Conservation (phyloP, 139 green algal genomes). For the Auxenochlorella pyrenoidosa region DNA sequence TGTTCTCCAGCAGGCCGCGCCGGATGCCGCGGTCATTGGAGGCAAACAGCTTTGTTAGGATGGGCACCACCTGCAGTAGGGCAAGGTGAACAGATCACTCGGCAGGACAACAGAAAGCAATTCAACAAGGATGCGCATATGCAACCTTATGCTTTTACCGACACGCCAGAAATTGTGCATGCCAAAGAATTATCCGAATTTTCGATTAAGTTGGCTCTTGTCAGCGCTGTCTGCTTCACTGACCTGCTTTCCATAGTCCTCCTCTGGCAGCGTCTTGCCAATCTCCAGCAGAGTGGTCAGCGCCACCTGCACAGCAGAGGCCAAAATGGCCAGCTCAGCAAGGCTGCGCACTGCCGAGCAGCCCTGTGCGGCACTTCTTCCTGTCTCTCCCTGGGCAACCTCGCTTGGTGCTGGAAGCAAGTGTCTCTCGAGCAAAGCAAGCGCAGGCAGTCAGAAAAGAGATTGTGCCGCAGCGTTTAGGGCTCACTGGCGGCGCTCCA, state of each 20-base stretch:
- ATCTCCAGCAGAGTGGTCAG: constrained; percentile 84
- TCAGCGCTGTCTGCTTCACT: not conserved
- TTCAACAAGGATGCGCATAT: too few species aligned
- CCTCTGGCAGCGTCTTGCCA: constrained; percentile 64
- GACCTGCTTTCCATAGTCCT: constrained; percentile 75
- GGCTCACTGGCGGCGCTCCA: constrained; percentile 74
- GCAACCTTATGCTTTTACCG: too few species aligned
- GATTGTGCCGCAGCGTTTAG: not conserved
- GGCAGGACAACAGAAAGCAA: too few species aligned
- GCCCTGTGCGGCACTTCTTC: too few species aligned
- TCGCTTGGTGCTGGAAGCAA: too few species aligned
- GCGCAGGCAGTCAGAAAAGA: not conserved
- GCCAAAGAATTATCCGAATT: too few species aligned
- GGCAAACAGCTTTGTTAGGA: constrained; percentile 88
- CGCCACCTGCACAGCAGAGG: constrained; percentile 46
- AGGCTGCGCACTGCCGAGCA: not conserved
- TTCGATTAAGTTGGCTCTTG: too few species aligned
- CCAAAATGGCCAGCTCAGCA: not conserved
- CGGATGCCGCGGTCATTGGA: constrained; percentile 88
- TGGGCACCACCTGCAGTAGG: constrained; percentile 77
- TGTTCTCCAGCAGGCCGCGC: constrained; percentile 88
- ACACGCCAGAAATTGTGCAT: too few species aligned
- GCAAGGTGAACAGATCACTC: not conserved
- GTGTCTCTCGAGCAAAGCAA: too few species aligned
- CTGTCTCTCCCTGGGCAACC: too few species aligned